Base-by-base conservation (phyloP, 176 grass and related monocot genomes). In the Juncus inflexus region DNA sequence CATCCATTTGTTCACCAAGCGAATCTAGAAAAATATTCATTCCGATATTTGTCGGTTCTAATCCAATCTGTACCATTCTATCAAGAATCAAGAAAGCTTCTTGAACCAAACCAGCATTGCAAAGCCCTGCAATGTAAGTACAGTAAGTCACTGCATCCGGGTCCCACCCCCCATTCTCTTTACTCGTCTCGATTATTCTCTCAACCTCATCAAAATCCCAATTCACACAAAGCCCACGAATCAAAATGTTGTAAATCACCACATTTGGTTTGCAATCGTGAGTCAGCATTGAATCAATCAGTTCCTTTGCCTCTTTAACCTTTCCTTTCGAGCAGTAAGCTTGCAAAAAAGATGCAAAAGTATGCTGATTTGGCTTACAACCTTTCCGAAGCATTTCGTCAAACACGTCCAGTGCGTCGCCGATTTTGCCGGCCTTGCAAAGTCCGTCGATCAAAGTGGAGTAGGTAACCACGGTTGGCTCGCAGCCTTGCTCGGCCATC, bases 121-220 rank as follows among this genome's bases (percentile, higher is more conserved):
- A 97, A 63, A 97, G 82, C 51, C 75, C 92, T 37, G 19, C 78
- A 42, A 97, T 75, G 64, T 86, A 91, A 67, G 87, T 97, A 70
- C 82, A 91, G 58, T 91, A 91, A n/a, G 92, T 97, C 3, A 97
- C 54, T 40, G 85, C 55, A 75, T 97, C 72, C 1, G 92, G 87
- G 28, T 75, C 59, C 87, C 92, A 97, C 42, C 85, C 60, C 42
- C 85, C 60, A 65, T 89, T 83, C 1, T 2, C 3, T 6, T 3
- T 11, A 55, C 87, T 89, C 36, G 76, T 77, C 37, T 50, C 36
- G 35, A 91, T 79, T 16, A 84, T 12, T 43, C 52, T 73, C 55
- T 78, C 64, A 5, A 82, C 92, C 60, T 74, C 76, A 6, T 73
- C 63, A 53, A 91, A 91, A 66, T 84, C 60, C 0, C 66, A 60